Evolutionary conservation across 768 basidiomycete species (phyloP).

Genomic region (Boletus sp.): DNA sequence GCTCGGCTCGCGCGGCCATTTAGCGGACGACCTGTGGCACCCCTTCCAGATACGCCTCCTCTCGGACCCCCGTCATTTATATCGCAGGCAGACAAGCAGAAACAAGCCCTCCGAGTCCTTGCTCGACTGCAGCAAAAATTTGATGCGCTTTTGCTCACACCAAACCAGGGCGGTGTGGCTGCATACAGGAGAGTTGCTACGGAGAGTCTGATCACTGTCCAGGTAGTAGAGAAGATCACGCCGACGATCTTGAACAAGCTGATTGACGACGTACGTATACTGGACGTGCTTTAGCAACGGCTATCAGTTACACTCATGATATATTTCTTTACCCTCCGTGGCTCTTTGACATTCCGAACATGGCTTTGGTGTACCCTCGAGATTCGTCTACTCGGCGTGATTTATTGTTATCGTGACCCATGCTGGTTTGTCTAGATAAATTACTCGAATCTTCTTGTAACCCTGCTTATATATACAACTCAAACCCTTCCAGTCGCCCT

Average conservation of each 20-base stretch:
- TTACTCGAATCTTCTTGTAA: too few relatives aligned
- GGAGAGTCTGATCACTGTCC: conserved; percentile 8
- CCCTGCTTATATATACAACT: too few relatives aligned
- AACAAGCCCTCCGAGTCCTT: neutral
- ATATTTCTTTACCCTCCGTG: too few relatives aligned
- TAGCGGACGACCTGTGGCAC: neutral
- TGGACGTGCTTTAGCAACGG: neutral
- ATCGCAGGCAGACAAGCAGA: neutral
- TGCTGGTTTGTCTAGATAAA: too few relatives aligned
- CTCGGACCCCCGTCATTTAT: neutral
- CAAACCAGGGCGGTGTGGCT: neutral
- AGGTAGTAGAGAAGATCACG: neutral
- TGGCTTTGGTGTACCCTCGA: too few relatives aligned
- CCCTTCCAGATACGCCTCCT: neutral
- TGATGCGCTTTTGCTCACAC: too few relatives aligned
- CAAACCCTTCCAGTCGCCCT: too few relatives aligned
- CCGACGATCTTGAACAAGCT: neutral
- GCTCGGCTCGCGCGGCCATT: conserved; percentile 1
- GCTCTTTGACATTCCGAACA: too few relatives aligned
- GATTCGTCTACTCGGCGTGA: too few relatives aligned
- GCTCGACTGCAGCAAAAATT: too few relatives aligned
- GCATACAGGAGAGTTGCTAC: conserved; percentile 11
- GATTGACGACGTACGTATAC: neutral
- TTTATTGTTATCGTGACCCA: too few relatives aligned
- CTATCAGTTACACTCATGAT: too few relatives aligned